Conservation (phyloP, 2,329 filamentous ascomycete genomes). For the Tolypocladium ovalisporum region DNA sequence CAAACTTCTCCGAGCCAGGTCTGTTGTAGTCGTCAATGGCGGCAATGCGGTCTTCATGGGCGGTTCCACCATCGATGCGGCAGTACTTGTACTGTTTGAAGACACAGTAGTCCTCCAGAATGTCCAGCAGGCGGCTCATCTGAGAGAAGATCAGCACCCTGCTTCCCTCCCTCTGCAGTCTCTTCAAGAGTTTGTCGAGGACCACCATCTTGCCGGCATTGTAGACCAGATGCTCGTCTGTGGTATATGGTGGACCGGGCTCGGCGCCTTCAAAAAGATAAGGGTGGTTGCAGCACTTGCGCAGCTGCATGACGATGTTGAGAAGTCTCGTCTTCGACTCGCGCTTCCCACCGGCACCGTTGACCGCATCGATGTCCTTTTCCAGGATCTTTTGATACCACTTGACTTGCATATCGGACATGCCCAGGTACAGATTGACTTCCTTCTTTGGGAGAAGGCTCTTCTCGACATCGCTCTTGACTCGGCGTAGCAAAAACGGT, state of each 20-base stretch:
- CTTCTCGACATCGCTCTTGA: slow-evolving; percentile 97
- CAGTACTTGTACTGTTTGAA: slow-evolving; percentile 94
- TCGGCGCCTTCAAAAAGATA: slow-evolving; percentile 97
- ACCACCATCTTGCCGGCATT: slow-evolving; percentile 98
- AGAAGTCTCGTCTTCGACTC: slow-evolving; percentile 95
- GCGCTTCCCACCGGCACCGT: slow-evolving; percentile 88
- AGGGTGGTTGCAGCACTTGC: slow-evolving; percentile 97
- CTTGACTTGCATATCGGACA: slow-evolving; percentile 98
- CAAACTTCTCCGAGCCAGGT: slow-evolving; percentile 86
- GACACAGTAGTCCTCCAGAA: slow-evolving; percentile 95
- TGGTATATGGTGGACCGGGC: slow-evolving; percentile 94
- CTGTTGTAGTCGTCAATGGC: slow-evolving; percentile 99
- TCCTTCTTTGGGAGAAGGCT: slow-evolving; percentile 96
- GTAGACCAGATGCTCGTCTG: slow-evolving; percentile 86
- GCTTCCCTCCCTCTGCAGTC: slow-evolving; percentile 78
- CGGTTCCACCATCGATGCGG: slow-evolving; percentile 91
- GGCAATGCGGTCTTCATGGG: slow-evolving; percentile 93
- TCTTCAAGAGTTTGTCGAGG: slow-evolving; percentile 78
- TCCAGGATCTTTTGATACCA: slow-evolving; percentile 99
- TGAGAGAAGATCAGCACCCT: slow-evolving; percentile 98
- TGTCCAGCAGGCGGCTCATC: slow-evolving; percentile 95
- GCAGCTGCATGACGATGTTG: slow-evolving; percentile 98
- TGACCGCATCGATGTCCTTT: slow-evolving; percentile 98
- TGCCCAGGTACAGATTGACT: slow-evolving; percentile 90
- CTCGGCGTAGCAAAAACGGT: slow-evolving; percentile 87